Conservation (phyloP, 139 green algal species). For the Pseudopediastrum boryanum region DNA sequence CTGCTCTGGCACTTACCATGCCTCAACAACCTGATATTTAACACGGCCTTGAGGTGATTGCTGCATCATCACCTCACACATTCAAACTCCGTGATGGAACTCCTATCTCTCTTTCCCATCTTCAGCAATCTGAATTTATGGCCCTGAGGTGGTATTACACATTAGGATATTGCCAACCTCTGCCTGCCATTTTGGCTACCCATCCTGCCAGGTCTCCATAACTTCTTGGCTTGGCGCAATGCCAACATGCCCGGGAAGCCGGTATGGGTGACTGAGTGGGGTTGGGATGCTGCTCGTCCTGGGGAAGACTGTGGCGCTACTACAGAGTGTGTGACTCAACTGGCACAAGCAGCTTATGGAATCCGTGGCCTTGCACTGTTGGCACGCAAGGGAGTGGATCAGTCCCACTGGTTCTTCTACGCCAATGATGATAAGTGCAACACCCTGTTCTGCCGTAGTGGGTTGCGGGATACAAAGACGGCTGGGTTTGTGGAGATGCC, state of each 20-base stretch:
- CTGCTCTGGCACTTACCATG: too few relatives aligned
- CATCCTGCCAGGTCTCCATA: constrained; percentile 26
- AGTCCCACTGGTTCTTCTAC: constrained; percentile 44
- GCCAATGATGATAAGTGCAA: constrained; percentile 14
- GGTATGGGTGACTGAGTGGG: constrained; percentile 45
- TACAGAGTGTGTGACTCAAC: constrained; percentile 36
- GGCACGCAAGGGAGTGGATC: constrained; percentile 33
- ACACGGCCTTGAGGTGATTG: too few relatives aligned
- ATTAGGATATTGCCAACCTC: too few relatives aligned
- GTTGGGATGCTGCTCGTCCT: constrained; percentile 36
- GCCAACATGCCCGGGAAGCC: constrained; percentile 40
- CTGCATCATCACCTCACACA: too few relatives aligned
- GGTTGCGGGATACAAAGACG: constrained; percentile 1
- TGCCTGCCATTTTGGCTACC: neutral
- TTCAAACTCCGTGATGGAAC: too few relatives aligned
- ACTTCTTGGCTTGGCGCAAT: constrained; percentile 38
- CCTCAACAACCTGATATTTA: too few relatives aligned
- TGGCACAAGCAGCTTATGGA: constrained; percentile 36
- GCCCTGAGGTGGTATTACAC: too few relatives aligned
- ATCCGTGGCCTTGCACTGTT: constrained; percentile 32
- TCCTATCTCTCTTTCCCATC: too few relatives aligned
- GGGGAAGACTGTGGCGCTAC: constrained; percentile 28
- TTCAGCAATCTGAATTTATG: too few relatives aligned
- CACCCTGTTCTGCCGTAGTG: neutral
- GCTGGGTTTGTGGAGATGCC: neutral